A percentile compares a stretch with the other conserved stretches of the same genome.
Conservation (phyloP, 306 rosid species). For the Heteromeles arbutifolia region DNA sequence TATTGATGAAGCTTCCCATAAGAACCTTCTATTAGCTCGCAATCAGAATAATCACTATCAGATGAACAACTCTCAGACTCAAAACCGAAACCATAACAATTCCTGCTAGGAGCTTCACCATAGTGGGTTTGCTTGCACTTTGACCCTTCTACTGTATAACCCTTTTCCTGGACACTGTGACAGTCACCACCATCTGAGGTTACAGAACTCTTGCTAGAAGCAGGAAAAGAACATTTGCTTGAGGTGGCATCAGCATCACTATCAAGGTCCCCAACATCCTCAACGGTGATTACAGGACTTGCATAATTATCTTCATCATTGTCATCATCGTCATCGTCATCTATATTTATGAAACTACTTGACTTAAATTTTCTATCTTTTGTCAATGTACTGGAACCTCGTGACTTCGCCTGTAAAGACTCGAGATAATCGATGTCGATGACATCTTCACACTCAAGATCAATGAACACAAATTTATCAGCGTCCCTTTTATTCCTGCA, state of each 20-base stretch:
- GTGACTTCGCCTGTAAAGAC: constrained; percentile 17
- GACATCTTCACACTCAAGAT: constrained; percentile 62
- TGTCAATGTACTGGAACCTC: constrained; percentile 27
- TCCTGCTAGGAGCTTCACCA: constrained; percentile 32
- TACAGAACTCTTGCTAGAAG: constrained; percentile 17
- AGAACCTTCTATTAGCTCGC: constrained; percentile 60
- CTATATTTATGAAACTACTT: constrained; percentile 52
- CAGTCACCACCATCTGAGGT: constrained; percentile 34
- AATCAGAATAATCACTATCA: constrained; percentile 73
- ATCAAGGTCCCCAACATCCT: constrained; percentile 57
- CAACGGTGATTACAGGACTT: constrained; percentile 24
- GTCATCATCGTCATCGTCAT: constrained; percentile 43
- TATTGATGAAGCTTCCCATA: constrained; percentile 38
- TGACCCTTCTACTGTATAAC: constrained; percentile 27
- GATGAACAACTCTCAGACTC: constrained; percentile 36
- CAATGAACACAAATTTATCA: constrained; percentile 48
- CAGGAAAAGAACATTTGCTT: constrained; percentile 37
- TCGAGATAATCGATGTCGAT: constrained; percentile 43
- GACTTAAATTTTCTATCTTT: constrained; percentile 27
- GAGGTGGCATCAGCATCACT: constrained; percentile 87
- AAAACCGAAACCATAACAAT: constrained; percentile 39
- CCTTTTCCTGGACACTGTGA: constrained; percentile 30
- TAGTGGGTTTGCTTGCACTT: constrained; percentile 32
- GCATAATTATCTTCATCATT: constrained; percentile 31
- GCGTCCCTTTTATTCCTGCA: constrained; percentile 28